Evolutionary conservation across 352 stramenopile genomes (phyloP), one percentile per base, ranked within the genome.

Genomic region (Elongisporangium anandrum): DNA sequence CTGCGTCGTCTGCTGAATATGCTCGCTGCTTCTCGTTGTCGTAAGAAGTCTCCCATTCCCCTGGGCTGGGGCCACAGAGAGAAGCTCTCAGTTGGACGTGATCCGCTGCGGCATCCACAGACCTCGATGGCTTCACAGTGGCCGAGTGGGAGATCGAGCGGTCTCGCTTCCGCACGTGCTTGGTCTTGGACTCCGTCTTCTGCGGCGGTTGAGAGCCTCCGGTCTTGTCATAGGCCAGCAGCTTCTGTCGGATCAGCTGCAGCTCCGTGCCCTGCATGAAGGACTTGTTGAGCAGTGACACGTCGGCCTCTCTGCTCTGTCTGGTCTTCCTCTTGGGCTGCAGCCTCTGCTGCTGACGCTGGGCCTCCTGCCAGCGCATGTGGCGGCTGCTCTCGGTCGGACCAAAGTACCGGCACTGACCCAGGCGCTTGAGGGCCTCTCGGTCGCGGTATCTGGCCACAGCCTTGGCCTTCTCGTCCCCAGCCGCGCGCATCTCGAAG

Each of bases 351-450:
- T 84, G 67, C n/a, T 72, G 69, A 47, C 77, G 76, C 63, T 89
- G 76, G 26, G 88, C 73, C 38, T 81, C 70, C 39, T 90, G 80
- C 83, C 83, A 92, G 9, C 81, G 77, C 68, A 87, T 90, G 62
- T 86, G 79, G 0, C 80, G 77, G 66, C 77, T 87, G 69, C 83
- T 91, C 65, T 90, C 79, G 0, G 83, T 92, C 5, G 83, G 83
- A 0, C 83, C 83, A 60, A 90, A 86, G 66, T 92, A 92, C 29
- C 79, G 77, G 73, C 82, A 90, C 10, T 81, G 79, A n/a, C 65
- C 73, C 2, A 89, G 64, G 50, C 77, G 73, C 61, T 87, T 79
- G 52, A 58, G 69, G 55, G 81, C 67, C 53, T 75, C 59, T 17
- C 78, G 72, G 29, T 89, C 80, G 10, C 80, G 79, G 51, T 77